Base-by-base conservation (phyloP, 1,284 basidiomycete genomes). In the Ganoderma meredithae region DNA sequence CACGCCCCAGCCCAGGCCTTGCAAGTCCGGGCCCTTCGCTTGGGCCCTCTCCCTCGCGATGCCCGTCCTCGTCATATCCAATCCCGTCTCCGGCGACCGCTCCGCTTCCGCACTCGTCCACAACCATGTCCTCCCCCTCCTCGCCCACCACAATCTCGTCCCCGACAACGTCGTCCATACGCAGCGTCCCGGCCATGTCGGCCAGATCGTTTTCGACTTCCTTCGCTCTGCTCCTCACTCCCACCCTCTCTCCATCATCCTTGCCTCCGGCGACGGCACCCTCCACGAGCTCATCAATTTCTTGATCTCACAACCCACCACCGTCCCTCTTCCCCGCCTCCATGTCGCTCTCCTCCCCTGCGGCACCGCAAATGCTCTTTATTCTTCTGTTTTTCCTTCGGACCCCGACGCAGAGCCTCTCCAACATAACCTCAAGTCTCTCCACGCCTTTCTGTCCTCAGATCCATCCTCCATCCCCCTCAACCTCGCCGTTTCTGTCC, bases 321-420 rank as follows among this genome's bases (percentile, higher is more conserved):
- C 61, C 44, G 67, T 49, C 22, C 70, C 71, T 27, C 49, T 62
- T 41, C 67, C 73, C 1, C 71, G 68, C 40, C 69, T 88, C 58
- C 75, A 78, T 40, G 79, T 92, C 66, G 86, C 82, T 12, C 82
- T 93, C 41, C 82, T 93, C 17, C 96, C 96, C 3, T 88, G 89
- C 53, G 97, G 97, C 12, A 98, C 96, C n/a, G 96, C 95, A 22
- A 98, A 98, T 76, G 97, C 97, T 0, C 83, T 98, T n/a, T 96
- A 92, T 78, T 85, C 86, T 64, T 91, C 84, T 58, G 79, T 89
- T 56, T 92, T 88, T 73, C 85, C 83, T 3, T 83, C 83, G 7
- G 55, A 72, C 17, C 66, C 75, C 3, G 53, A 74, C 8, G 69
- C 77, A 41, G 76, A 77, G 12, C 69, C 80, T 10, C 61, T 77